Evolutionary conservation across 2,329 filamentous ascomycete species (phyloP).

Genomic region (Hypoxylon sp.): DNA sequence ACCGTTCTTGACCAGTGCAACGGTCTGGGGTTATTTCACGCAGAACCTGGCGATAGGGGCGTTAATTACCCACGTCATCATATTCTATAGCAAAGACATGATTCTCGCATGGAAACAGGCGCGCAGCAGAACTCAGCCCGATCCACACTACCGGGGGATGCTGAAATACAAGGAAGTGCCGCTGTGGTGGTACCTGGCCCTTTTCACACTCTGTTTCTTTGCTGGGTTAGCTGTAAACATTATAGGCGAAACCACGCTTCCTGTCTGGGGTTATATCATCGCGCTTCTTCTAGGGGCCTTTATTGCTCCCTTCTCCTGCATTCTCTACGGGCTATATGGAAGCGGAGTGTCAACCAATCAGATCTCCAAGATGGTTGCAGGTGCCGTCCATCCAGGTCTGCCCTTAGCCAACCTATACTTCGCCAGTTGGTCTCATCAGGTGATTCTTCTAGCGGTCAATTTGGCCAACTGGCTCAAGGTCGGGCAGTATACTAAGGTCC

Average conservation of each 20-base stretch:
- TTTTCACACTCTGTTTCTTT: slow-evolving; percentile 62
- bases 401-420: slow-evolving; percentile 72
- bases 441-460: slow-evolving; percentile 65
- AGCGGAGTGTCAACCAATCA: slow-evolving; percentile 73
- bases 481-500: slow-evolving; percentile 71
- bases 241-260: slow-evolving; percentile 63
- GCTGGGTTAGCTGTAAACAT: slow-evolving; percentile 63
- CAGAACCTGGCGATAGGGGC: slow-evolving; percentile 72
- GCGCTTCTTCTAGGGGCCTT: slow-evolving; percentile 61
- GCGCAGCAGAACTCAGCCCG: slow-evolving; percentile 59
- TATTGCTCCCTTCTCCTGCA: slow-evolving; percentile 65
- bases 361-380: slow-evolving; percentile 70
- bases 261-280: slow-evolving; percentile 64
- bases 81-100: slow-evolving; percentile 72
- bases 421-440: slow-evolving; percentile 71
- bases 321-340: slow-evolving; percentile 67
- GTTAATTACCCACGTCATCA: slow-evolving; percentile 64
- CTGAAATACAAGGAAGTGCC: slow-evolving; percentile 66
- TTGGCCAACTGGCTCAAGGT: slow-evolving; percentile 70
- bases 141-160: slow-evolving; percentile 69
- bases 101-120: slow-evolving; percentile 63
- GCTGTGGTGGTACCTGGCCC: slow-evolving; percentile 63
- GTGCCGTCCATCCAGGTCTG: slow-evolving; percentile 64
- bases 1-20: slow-evolving; percentile 27
- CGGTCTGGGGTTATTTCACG: slow-evolving; percentile 47